Evolutionary conservation across 371 early-diverging fungal species (phyloP).

Genomic region (Mortierella sp.): DNA sequence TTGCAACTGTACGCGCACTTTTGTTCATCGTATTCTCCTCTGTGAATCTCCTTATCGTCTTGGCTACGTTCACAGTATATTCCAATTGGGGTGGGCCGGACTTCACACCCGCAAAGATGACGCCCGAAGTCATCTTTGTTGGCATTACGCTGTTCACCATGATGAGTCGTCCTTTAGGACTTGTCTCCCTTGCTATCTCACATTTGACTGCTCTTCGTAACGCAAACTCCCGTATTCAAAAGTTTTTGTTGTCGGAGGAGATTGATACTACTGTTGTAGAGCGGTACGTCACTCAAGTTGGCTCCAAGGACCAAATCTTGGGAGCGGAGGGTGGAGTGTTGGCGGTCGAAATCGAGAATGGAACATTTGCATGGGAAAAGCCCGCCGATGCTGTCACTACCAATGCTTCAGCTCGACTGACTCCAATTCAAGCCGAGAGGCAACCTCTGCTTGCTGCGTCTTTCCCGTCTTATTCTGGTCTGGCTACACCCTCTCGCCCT

Average conservation of each 20-base stretch:
- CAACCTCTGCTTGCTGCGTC: slow-evolving; percentile 24
- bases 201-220: slow-evolving; percentile 83
- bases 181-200: slow-evolving; percentile 74
- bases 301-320: background rate
- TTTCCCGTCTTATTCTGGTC: background rate
- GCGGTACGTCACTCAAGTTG: slow-evolving; percentile 8
- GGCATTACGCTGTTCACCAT: slow-evolving; percentile 94
- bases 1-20: slow-evolving; percentile 30
- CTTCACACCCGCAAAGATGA: slow-evolving; percentile 67
- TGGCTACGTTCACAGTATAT: slow-evolving; percentile 88
- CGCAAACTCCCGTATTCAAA: slow-evolving; percentile 79
- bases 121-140: slow-evolving; percentile 86
- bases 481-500: slow-evolving; percentile 9
- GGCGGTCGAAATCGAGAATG: slow-evolving; percentile 58
- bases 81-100: slow-evolving; percentile 61
- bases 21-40: slow-evolving; percentile 56
- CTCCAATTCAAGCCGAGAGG: slow-evolving; percentile 18
- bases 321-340: slow-evolving; percentile 16
- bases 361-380: slow-evolving; percentile 68
- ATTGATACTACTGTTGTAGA: slow-evolving; percentile 74
- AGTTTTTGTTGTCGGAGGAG: slow-evolving; percentile 83
- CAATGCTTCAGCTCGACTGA: slow-evolving; percentile 16
- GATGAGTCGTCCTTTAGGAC: slow-evolving; percentile 86
- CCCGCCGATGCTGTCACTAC: background rate
- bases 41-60: slow-evolving; percentile 85